Evolutionary conservation across 129 eudicot genomes (phyloP), one percentile per base, ranked within the genome.

Genomic region (Flaveria sonorensis): DNA sequence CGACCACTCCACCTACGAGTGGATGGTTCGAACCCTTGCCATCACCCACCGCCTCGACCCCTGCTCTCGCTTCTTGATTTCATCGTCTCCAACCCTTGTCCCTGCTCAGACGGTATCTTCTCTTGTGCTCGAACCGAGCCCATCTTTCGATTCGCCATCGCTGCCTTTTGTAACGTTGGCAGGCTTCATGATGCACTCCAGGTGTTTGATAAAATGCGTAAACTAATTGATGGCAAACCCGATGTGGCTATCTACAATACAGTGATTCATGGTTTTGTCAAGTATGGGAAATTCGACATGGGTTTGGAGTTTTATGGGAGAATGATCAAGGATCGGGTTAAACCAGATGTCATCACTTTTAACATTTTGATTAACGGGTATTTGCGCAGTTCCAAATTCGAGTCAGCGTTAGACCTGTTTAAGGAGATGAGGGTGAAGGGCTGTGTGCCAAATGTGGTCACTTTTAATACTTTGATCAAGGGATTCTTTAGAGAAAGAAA

Each of bases 21-120:
- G 87, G 87, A 85, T 93, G 82, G 85, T 77, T 47, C 94, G 91
- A 45, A 82, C 95, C 45, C 89, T 90, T 60, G 88, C 90, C 69
- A 70, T 87, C 60, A 70, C 92, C n/a, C 82, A 85, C 69, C 95
- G 98, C 66, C 78, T 90, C 62, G 86, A 90, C 47, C 72, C 68
- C 80, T 93, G 32, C 48, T 61, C 0, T 30, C 83, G 9, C 72
- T 87, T 7, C 79, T 93, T 66, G 87, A 82, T 47, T 83, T 85
- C 78, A 87, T 93, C 67, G 75, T 86, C 66, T 78, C 98, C 62
- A 86, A 86, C 19, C 98, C 98, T 12, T 93, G 98, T 86, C 98
- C 98, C 0, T 93, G 98, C 78, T 78, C 97, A 1, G 98, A 93
- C 63, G 97, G 97, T 40, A 93, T 93, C 11, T 93, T 93, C 60